Percentiles rank a stretch among this genome's conserved stretches.
These are phyloP conservation scores for Cordyceps cicadae DNA, from an alignment of 2,329 filamentous ascomycete species.

Conservation along the genomic window DNA sequence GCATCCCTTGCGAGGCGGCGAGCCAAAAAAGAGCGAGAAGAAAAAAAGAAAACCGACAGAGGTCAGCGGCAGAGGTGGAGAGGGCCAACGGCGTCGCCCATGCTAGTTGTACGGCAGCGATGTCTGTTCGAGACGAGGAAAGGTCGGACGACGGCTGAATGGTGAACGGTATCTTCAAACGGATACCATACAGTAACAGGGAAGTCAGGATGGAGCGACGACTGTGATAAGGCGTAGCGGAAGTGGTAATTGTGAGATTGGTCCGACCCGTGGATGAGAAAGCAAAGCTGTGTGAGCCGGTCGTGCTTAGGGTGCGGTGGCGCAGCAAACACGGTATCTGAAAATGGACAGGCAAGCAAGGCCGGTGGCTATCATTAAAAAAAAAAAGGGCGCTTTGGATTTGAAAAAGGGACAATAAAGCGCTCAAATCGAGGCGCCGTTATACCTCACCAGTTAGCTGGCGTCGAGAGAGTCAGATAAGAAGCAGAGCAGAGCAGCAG, in stretches of 20 bases:
- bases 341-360: neutral
- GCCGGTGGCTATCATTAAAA: neutral
- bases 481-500: constrained; percentile 8
- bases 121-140: neutral
- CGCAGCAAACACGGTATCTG: neutral
- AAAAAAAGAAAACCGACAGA: neutral
- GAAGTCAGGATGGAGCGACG: neutral
- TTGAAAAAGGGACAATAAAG: neutral
- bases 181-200: neutral
- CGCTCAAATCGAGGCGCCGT: constrained; percentile 4
- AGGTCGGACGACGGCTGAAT: neutral
- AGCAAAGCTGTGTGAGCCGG: neutral
- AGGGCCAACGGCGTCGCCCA: constrained; percentile 5
- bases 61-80: neutral
- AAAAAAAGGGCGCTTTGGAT: neutral
- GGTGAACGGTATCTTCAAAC: neutral
- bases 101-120: neutral
- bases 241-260: neutral
- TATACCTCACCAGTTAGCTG: neutral
- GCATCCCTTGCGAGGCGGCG: constrained; percentile 4
- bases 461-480: constrained; percentile 8
- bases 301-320: neutral
- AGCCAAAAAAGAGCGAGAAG: neutral
- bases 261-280: neutral
- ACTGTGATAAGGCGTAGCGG: neutral